A percentile compares a stretch with the other conserved stretches of the same genome.
These are phyloP conservation scores for Alternaria sp. DNA, from an alignment of 2,329 filamentous ascomycete species.

Conservation along the genomic window DNA sequence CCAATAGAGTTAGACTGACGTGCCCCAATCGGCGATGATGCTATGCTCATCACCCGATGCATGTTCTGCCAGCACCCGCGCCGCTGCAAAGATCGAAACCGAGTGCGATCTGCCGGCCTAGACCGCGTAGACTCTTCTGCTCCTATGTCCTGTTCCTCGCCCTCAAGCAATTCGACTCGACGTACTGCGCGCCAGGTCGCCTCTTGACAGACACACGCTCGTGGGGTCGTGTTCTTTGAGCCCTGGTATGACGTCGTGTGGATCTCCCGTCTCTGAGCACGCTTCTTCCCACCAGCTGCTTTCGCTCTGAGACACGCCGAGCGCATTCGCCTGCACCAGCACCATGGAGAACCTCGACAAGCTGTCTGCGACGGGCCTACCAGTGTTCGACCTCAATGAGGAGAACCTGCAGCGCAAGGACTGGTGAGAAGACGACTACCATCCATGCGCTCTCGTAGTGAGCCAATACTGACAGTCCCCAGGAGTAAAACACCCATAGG, in stretches of 20 bases:
- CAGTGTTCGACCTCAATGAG: slow-evolving; percentile 43
- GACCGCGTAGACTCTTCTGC: slow-evolving; percentile 13
- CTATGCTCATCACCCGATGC: slow-evolving; percentile 9
- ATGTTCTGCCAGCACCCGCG: slow-evolving; percentile 10
- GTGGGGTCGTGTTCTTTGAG: slow-evolving; percentile 8
- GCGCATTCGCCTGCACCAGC: slow-evolving; percentile 8
- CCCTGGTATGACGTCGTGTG: slow-evolving; percentile 23
- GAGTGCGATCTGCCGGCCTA: slow-evolving; percentile 19
- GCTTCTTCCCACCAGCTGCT: slow-evolving; percentile 17
- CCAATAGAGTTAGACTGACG: neutral
- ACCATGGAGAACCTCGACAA: slow-evolving; percentile 41
- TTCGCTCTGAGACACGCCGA: slow-evolving; percentile 11
- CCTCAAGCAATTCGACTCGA: slow-evolving; percentile 5
- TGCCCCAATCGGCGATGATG: slow-evolving; percentile 17
- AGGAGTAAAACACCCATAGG: slow-evolving; percentile 48
- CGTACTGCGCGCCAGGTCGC: neutral
- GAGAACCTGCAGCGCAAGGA: slow-evolving; percentile 41
- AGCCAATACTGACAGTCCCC: slow-evolving; percentile 10
- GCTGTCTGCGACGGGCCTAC: slow-evolving; percentile 41
- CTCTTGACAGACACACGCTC: slow-evolving; percentile 11
- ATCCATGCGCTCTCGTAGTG: neutral
- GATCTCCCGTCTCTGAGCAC: slow-evolving; percentile 8
- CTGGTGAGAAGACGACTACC: slow-evolving; percentile 30
- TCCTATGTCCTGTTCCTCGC: slow-evolving; percentile 7
- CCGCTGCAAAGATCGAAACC: slow-evolving; percentile 9